A percentile compares a stretch with the other conserved stretches of the same genome.
phyloP scores from a whole-genome alignment of 164 flowering plant genomes.

The Chimonanthus praecox region DNA sequence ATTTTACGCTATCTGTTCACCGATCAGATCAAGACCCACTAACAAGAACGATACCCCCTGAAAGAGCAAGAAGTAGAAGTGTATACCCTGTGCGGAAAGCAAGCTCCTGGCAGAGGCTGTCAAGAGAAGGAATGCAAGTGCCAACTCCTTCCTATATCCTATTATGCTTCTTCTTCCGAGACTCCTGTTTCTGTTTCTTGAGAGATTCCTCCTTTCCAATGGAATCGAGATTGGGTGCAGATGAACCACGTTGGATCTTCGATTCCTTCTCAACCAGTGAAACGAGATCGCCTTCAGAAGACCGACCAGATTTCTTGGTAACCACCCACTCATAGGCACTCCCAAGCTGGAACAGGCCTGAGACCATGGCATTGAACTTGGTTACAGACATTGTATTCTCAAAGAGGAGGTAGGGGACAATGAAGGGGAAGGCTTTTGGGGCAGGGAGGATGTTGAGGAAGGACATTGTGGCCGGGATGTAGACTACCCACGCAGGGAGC shows the following conservation, averaged over 20 bases:
- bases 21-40: slow-evolving; percentile 93
- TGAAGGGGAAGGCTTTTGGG: slow-evolving; percentile 93
- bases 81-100: slow-evolving; percentile 93
- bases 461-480: slow-evolving; percentile 93
- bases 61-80: slow-evolving; percentile 94
- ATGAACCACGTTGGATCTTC: slow-evolving; percentile 44
- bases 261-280: slow-evolving; percentile 52
- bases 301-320: slow-evolving; percentile 96
- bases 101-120: slow-evolving; percentile 95
- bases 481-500: slow-evolving; percentile 97
- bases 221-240: slow-evolving; percentile 55
- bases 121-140: slow-evolving; percentile 81
- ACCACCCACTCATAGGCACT: slow-evolving; percentile 99
- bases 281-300: slow-evolving; percentile 87
- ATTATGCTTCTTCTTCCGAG: slow-evolving; percentile 76
- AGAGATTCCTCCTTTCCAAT: slow-evolving; percentile 35
- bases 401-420: slow-evolving; percentile 95
- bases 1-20: slow-evolving; percentile 57
- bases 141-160: slow-evolving; percentile 79
- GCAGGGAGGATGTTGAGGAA: slow-evolving; percentile 94
- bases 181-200: slow-evolving; percentile 20
- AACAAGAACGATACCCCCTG: slow-evolving; percentile 91
- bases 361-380: slow-evolving; percentile 96
- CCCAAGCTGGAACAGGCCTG: slow-evolving; percentile 95
- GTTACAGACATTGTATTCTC: slow-evolving; percentile 99